phyloP scores from a whole-genome alignment of 169 alveolate species.

The Cystoisospora suis region DNA sequence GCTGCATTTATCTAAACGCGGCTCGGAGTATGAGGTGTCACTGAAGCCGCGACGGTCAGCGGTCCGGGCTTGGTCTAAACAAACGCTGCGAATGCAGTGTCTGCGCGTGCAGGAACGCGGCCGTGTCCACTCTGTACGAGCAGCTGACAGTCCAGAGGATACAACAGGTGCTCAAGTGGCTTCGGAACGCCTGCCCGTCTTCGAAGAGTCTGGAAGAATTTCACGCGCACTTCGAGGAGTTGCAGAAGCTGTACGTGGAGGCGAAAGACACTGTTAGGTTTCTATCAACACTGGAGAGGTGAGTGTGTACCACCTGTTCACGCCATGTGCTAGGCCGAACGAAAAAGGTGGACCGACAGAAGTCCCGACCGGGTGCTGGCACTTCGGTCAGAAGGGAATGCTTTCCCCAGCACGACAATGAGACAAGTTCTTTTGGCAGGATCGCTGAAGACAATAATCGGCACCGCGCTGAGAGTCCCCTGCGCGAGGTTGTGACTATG shows the following conservation, averaged over 20 bases:
- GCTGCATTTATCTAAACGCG: background rate
- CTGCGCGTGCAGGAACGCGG: conserved; percentile 37
- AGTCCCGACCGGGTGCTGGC: too few relatives aligned
- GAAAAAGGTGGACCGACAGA: too few relatives aligned
- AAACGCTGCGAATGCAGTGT: background rate
- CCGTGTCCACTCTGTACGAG: conserved; percentile 72
- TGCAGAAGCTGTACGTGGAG: conserved; percentile 86
- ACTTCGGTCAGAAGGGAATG: too few relatives aligned
- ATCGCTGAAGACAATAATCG: too few relatives aligned
- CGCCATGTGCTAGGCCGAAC: too few relatives aligned
- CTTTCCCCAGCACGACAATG: too few relatives aligned
- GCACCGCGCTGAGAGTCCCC: too few relatives aligned
- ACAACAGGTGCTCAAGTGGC: conserved; percentile 30
- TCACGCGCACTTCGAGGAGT: conserved; percentile 68
- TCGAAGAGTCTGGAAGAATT: conserved; percentile 13
- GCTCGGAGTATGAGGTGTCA: background rate
- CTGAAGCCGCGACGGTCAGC: background rate
- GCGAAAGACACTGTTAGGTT: conserved; percentile 91
- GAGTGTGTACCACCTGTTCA: background rate
- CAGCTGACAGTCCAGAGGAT: conserved; percentile 69
- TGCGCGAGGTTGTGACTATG: too few relatives aligned
- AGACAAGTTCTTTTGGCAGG: too few relatives aligned
- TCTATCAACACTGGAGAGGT: conserved; percentile 89
- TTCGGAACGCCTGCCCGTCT: conserved; percentile 22
- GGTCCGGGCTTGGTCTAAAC: background rate